Conservation (phyloP, 169 alveolate species). For the Eimeria falciformis region DNA sequence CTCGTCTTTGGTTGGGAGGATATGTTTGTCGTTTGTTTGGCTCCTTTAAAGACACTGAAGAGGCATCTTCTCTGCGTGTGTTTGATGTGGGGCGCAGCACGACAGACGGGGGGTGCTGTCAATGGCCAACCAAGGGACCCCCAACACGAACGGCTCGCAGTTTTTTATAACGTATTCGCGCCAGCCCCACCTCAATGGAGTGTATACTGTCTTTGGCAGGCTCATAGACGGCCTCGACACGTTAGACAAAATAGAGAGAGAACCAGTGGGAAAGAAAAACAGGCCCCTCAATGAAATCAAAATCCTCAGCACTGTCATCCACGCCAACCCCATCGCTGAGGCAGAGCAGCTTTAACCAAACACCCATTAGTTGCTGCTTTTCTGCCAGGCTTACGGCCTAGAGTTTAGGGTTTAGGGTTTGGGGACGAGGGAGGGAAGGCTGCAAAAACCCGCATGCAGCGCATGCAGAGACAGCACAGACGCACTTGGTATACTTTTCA, state of each 20-base stretch:
- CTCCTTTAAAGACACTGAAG: too few relatives aligned
- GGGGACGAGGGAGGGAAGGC: background rate
- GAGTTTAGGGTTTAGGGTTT: too few relatives aligned
- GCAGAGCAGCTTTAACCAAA: slow-evolving; percentile 82
- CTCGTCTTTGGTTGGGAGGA: too few relatives aligned
- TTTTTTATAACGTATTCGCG: slow-evolving; percentile 94
- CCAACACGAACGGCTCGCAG: slow-evolving; percentile 95
- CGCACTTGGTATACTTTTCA: too few relatives aligned
- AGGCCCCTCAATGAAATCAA: slow-evolving; percentile 88
- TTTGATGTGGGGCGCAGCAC: slow-evolving; percentile 79
- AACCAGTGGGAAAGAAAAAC: slow-evolving; percentile 89
- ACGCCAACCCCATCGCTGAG: slow-evolving; percentile 94
- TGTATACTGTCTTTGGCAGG: slow-evolving; percentile 94
- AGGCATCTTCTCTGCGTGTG: background rate
- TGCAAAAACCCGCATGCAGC: too few relatives aligned
- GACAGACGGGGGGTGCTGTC: slow-evolving; percentile 93
- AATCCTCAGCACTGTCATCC: slow-evolving; percentile 90
- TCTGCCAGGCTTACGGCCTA: too few relatives aligned
- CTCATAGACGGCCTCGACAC: slow-evolving; percentile 95
- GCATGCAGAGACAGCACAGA: too few relatives aligned
- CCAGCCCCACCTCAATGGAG: slow-evolving; percentile 94
- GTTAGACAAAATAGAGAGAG: slow-evolving; percentile 91
- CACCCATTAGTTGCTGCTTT: too few relatives aligned
- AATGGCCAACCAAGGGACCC: slow-evolving; percentile 94
- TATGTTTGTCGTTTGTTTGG: too few relatives aligned